Evolutionary conservation across 148 eudicot species (phyloP).

Genomic region (Persicaria tinctoria): DNA sequence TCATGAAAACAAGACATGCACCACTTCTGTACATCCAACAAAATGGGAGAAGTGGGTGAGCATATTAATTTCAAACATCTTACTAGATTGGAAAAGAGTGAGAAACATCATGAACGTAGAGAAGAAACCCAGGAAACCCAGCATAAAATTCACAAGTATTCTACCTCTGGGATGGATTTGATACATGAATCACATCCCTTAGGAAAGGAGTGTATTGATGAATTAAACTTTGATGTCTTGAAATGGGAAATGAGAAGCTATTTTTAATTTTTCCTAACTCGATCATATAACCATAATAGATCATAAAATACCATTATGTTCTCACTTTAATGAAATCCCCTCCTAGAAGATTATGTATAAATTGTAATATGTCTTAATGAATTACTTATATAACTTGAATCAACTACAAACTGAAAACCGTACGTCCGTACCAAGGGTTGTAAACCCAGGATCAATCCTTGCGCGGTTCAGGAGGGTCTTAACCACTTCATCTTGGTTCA

Average conservation of each 20-base stretch:
- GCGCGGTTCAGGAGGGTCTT: conserved; percentile 86
- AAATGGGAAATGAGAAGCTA: too few relatives aligned
- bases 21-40: neutral
- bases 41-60: too few relatives aligned
- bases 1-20: neutral
- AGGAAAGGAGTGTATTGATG: too few relatives aligned
- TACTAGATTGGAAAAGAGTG: too few relatives aligned
- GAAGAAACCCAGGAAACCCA: neutral
- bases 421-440: conserved; percentile 58
- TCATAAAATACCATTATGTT: neutral
- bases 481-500: conserved; percentile 94
- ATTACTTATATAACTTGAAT: neutral
- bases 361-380: neutral
- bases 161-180: neutral
- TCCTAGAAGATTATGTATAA: neutral
- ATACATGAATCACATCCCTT: too few relatives aligned
- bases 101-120: too few relatives aligned
- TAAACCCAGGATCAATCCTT: conserved; percentile 93
- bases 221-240: too few relatives aligned
- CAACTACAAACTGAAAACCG: neutral
- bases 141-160: neutral
- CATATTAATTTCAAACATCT: too few relatives aligned
- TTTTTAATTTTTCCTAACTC: too few relatives aligned
- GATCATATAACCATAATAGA: neutral
- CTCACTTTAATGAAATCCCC: neutral